Evolutionary conservation across 805 yeast genomes (phyloP).

Genomic region (Cyberlindnera japonica): DNA sequence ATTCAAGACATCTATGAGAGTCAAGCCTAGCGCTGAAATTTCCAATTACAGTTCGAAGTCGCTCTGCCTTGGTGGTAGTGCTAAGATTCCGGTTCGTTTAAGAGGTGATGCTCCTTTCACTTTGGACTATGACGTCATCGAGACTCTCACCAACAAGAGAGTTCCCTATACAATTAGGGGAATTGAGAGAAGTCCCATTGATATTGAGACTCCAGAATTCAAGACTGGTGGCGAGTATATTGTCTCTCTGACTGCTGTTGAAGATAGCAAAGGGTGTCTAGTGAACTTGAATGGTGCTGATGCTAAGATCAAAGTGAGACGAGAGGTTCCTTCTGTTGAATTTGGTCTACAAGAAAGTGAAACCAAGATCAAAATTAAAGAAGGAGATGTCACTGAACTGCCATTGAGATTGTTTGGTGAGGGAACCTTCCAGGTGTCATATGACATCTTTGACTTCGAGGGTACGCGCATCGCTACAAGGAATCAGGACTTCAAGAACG

Average conservation of each 20-base stretch:
- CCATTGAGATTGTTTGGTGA: slow-evolving; percentile 62
- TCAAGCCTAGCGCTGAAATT: slow-evolving; percentile 52
- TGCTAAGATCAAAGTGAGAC: slow-evolving; percentile 61
- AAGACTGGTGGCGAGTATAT: slow-evolving; percentile 70
- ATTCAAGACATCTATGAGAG: slow-evolving; percentile 68
- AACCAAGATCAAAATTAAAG: slow-evolving; percentile 42
- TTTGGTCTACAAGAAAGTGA: slow-evolving; percentile 40
- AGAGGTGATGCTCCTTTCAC: slow-evolving; percentile 81
- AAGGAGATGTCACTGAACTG: slow-evolving; percentile 55
- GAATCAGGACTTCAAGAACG: slow-evolving; percentile 17
- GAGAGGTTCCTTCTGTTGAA: slow-evolving; percentile 59
- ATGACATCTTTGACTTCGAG: slow-evolving; percentile 30
- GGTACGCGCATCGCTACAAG: slow-evolving; percentile 28
- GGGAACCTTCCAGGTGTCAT: slow-evolving; percentile 44
- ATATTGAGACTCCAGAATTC: slow-evolving; percentile 53
- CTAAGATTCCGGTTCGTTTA: slow-evolving; percentile 51
- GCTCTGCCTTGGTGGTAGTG: slow-evolving; percentile 46
- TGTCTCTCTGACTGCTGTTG: slow-evolving; percentile 57
- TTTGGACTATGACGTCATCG: slow-evolving; percentile 64
- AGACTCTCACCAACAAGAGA: slow-evolving; percentile 48
- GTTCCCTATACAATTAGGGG: slow-evolving; percentile 39
- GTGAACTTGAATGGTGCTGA: slow-evolving; percentile 67
- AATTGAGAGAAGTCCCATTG: slow-evolving; percentile 35
- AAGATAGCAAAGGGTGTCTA: slow-evolving; percentile 75
- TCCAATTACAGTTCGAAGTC: slow-evolving; percentile 16